Percentiles rank a stretch among this genome's conserved stretches.
Conservation (phyloP, 2,329 filamentous ascomycete genomes). For the Xylariales sp. region DNA sequence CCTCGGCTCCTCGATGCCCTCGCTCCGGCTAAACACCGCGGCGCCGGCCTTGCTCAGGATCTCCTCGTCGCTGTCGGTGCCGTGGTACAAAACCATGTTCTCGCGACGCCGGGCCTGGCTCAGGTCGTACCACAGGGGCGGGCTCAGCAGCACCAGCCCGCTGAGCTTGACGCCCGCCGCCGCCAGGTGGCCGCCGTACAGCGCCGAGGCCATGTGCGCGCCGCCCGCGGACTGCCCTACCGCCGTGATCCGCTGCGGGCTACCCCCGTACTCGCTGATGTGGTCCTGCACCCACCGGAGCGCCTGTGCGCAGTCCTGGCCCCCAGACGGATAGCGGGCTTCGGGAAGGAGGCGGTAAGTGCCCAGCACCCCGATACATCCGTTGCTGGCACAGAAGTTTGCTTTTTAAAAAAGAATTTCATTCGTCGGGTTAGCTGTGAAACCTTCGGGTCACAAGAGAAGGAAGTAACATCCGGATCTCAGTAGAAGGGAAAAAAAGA, state of each 20-base stretch:
- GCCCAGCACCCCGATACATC: not conserved
- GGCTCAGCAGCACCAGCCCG: conserved; percentile 1
- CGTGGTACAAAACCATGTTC: conserved; percentile 2
- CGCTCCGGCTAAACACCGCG: not conserved
- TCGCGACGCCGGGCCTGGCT: not conserved
- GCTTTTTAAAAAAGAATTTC: not conserved
- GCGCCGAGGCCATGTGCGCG: conserved; percentile 1
- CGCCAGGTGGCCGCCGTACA: not conserved
- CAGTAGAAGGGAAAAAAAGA: no score
- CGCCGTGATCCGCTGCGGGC: not conserved
- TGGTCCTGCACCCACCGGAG: conserved; percentile 1
- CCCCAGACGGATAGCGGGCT: conserved; percentile 1
- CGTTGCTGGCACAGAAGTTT: conserved; percentile 2
- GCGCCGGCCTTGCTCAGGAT: not conserved
- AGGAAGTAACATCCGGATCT: no score
- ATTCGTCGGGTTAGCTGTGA: no score
- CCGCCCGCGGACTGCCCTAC: conserved; percentile 1
- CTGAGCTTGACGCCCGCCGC: not conserved
- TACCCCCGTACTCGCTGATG: not conserved
- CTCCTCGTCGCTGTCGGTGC: not conserved
- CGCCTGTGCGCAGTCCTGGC: not conserved
- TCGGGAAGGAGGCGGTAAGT: conserved; percentile 1
- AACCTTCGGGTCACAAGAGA: no score
- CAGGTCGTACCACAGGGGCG: conserved; percentile 1
- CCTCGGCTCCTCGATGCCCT: not conserved